Conservation (phyloP, 2,329 filamentous ascomycete genomes). For the Gaeumannomyces tritici region DNA sequence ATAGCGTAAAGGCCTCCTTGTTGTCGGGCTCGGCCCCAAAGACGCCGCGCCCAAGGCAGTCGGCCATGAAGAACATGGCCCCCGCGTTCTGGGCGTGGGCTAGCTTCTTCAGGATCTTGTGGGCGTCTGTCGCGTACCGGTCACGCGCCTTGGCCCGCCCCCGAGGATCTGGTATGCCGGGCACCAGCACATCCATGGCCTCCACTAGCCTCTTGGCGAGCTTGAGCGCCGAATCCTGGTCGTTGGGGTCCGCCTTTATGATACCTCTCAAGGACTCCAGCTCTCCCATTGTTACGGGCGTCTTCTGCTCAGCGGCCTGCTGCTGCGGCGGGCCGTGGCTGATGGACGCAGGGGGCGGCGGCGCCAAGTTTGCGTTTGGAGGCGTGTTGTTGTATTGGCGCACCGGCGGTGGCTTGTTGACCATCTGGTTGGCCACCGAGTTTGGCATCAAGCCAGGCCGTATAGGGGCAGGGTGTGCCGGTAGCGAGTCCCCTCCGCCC, state of each 20-base stretch:
- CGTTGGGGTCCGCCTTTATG: slow-evolving; percentile 61
- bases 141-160: slow-evolving; percentile 69
- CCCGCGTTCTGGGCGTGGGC: slow-evolving; percentile 63
- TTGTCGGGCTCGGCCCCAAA: slow-evolving; percentile 73
- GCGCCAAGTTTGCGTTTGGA: slow-evolving; percentile 19
- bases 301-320: slow-evolving; percentile 19
- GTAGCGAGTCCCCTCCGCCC: background rate
- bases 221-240: slow-evolving; percentile 60
- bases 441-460: slow-evolving; percentile 53
- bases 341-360: slow-evolving; percentile 11
- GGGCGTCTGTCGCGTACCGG: slow-evolving; percentile 73
- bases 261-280: slow-evolving; percentile 63
- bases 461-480: background rate
- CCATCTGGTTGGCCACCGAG: slow-evolving; percentile 42
- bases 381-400: slow-evolving; percentile 43
- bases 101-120: slow-evolving; percentile 88
- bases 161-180: slow-evolving; percentile 56
- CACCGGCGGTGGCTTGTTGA: slow-evolving; percentile 47
- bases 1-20: slow-evolving; percentile 88
- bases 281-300: slow-evolving; percentile 67
- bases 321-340: slow-evolving; percentile 18
- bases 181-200: slow-evolving; percentile 67
- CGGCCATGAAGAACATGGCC: slow-evolving; percentile 89
- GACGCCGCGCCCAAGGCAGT: slow-evolving; percentile 74
- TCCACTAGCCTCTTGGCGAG: slow-evolving; percentile 81